Percentiles rank a stretch among this genome's conserved stretches.
These are phyloP conservation scores for Fusarium sp. DNA, from an alignment of 2,329 filamentous ascomycete species.

Conservation along the genomic window DNA sequence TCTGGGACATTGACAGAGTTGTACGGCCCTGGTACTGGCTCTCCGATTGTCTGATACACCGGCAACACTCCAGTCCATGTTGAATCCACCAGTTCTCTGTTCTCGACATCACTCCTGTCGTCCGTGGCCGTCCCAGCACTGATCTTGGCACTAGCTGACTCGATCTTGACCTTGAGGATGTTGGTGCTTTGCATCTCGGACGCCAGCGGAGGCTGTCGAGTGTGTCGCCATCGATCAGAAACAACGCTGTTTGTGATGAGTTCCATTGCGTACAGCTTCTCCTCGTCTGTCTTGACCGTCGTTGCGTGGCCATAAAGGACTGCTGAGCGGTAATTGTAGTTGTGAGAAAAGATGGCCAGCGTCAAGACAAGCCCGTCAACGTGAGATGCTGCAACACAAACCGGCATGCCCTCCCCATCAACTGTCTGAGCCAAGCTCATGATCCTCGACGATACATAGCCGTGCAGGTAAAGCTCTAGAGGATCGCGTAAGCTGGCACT, in stretches of 20 bases:
- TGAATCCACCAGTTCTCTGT: slow-evolving; percentile 54
- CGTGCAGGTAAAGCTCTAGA: slow-evolving; percentile 83
- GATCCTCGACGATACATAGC: slow-evolving; percentile 82
- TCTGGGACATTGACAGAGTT: slow-evolving; percentile 71
- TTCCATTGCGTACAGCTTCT: slow-evolving; percentile 83
- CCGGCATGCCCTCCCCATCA: slow-evolving; percentile 65
- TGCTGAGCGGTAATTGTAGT: slow-evolving; percentile 87
- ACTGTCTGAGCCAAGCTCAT: slow-evolving; percentile 67
- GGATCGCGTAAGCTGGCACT: slow-evolving; percentile 71
- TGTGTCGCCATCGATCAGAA: slow-evolving; percentile 73
- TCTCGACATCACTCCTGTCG: slow-evolving; percentile 59
- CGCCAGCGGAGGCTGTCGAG: slow-evolving; percentile 74
- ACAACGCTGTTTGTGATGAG: slow-evolving; percentile 81
- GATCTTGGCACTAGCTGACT: slow-evolving; percentile 80
- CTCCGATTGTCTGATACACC: slow-evolving; percentile 71
- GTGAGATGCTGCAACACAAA: slow-evolving; percentile 78
- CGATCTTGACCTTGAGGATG: slow-evolving; percentile 75
- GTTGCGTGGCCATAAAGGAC: slow-evolving; percentile 79
- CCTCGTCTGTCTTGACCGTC: slow-evolving; percentile 71
- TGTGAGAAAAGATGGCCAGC: slow-evolving; percentile 82
- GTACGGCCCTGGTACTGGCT: slow-evolving; percentile 68
- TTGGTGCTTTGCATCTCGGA: slow-evolving; percentile 81
- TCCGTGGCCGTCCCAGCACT: slow-evolving; percentile 71
- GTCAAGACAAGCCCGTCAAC: slow-evolving; percentile 84
- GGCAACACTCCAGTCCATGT: slow-evolving; percentile 71